Evolutionary conservation across 1,284 basidiomycete species (phyloP).

Genomic region (Ustilago shanxiensis): DNA sequence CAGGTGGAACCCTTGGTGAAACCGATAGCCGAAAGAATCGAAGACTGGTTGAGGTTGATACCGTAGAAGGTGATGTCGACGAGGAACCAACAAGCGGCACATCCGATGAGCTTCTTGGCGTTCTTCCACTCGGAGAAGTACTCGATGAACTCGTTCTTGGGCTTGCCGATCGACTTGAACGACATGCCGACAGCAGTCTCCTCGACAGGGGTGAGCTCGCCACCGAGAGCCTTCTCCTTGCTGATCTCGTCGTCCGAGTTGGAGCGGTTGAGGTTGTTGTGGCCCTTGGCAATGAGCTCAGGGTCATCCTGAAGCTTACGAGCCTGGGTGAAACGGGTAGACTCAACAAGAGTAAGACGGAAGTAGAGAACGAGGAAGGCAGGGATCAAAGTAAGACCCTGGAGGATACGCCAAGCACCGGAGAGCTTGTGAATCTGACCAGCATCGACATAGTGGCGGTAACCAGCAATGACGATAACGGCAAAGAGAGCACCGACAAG

Average conservation of each 20-base stretch:
- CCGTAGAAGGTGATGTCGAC: slow-evolving; percentile 82
- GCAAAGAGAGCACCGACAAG: slow-evolving; percentile 76
- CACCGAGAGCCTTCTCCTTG: slow-evolving; percentile 54
- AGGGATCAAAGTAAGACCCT: slow-evolving; percentile 66
- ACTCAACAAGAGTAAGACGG: slow-evolving; percentile 72
- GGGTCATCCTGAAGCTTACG: slow-evolving; percentile 81
- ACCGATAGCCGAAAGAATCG: slow-evolving; percentile 78
- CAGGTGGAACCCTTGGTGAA: slow-evolving; percentile 71
- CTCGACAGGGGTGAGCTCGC: slow-evolving; percentile 43
- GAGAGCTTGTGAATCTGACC: slow-evolving; percentile 62
- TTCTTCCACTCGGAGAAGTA: slow-evolving; percentile 66
- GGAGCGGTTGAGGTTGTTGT: slow-evolving; percentile 71
- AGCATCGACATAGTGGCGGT: slow-evolving; percentile 73
- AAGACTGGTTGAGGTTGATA: slow-evolving; percentile 83
- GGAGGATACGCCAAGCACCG: slow-evolving; percentile 67
- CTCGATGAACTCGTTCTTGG: slow-evolving; percentile 51
- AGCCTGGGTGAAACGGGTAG: slow-evolving; percentile 87
- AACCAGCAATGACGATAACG: slow-evolving; percentile 78
- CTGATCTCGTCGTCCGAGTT: slow-evolving; percentile 51
- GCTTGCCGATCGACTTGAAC: slow-evolving; percentile 56
- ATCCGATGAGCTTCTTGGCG: slow-evolving; percentile 61
- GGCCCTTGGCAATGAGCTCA: slow-evolving; percentile 77
- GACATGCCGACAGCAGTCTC: slow-evolving; percentile 61
- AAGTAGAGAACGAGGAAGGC: slow-evolving; percentile 72
- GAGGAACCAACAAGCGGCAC: slow-evolving; percentile 64